Base-by-base conservation (phyloP, 345 rosid genomes). In the Brassica rapa region DNA sequence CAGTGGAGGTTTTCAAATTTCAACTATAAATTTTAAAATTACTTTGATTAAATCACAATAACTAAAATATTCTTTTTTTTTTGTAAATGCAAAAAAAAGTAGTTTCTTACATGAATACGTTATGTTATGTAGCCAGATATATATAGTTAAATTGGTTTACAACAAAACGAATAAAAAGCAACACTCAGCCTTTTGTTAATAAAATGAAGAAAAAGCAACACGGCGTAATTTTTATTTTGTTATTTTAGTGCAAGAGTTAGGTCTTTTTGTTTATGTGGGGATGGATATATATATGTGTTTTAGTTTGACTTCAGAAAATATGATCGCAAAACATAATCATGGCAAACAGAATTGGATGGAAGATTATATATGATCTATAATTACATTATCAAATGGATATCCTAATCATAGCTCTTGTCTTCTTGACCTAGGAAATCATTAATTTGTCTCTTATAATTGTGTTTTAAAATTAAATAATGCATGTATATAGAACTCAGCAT, bases 271-370 rank as follows among this genome's bases (percentile, higher is more conserved):
- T 37, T 33, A 23, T 55, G 64, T 77, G 75, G 80, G 57, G 41
- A 53, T 62, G 35, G 30, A 29, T 46, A 41, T 12, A 1, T 37
- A 4, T 5, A 32, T 12, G 57, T 70, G 60, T 70, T 65, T 67
- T 71, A 55, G 76, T 71, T 65, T 71, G 76, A 71, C 72, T 65
- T 77, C 25, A 64, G 66, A 77, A 68, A 70, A 29, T 65, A 16
- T 67, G 70, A 68, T 73, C 8, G 29, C 25, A 5, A 35, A 67
- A 79, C 78, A 79, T 73, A 73, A 79, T 73, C 82, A 79, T 73
- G 78, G 70, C 70, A 35, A 79, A 51, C 11, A 25, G 33, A 35
- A 73, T 51, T 73, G 64, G 78, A 74, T 67, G 82, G 82, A 73
- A 61, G 78, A 67, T 74, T 73, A 73, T 35, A 16, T 32, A 60